These are phyloP conservation scores for Viridothelium virens DNA, from an alignment of 495 filamentous ascomycete genomes.

Conservation along the genomic window DNA sequence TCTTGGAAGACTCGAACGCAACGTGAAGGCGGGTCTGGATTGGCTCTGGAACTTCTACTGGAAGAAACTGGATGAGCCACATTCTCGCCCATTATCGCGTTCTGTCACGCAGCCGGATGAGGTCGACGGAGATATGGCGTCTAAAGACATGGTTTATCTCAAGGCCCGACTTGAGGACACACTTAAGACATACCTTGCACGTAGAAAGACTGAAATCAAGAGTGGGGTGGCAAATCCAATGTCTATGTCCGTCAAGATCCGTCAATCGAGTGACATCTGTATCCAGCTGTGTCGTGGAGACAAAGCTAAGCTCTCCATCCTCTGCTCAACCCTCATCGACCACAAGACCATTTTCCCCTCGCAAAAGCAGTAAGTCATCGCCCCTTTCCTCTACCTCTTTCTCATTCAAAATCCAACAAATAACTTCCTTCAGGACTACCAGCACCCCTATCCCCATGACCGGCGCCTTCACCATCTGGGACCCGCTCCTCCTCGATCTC, in stretches of 20 bases:
- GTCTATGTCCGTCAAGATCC: background rate
- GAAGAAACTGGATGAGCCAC: slow-evolving; percentile 41
- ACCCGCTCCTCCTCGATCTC: slow-evolving; percentile 24
- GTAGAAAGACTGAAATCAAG: slow-evolving; percentile 11
- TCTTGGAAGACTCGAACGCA: slow-evolving; percentile 57
- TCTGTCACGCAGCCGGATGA: no score
- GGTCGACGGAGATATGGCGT: background rate
- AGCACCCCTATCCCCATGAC: slow-evolving; percentile 20
- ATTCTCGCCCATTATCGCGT: background rate
- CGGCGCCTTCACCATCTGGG: slow-evolving; percentile 34
- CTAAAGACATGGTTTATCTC: slow-evolving; percentile 7
- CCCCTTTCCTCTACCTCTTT: background rate
- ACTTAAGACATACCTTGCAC: slow-evolving; percentile 26
- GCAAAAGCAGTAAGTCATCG: slow-evolving; percentile 19
- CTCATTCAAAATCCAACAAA: no score
- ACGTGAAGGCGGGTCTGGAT: slow-evolving; percentile 57
- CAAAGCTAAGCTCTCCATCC: slow-evolving; percentile 2
- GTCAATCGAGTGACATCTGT: background rate
- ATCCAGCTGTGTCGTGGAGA: slow-evolving; percentile 11
- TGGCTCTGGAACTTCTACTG: slow-evolving; percentile 93
- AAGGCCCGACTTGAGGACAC: slow-evolving; percentile 17
- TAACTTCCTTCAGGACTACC: slow-evolving; percentile 15
- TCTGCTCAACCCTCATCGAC: slow-evolving; percentile 21
- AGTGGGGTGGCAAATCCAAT: background rate
- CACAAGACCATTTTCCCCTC: slow-evolving; percentile 25